These are phyloP conservation scores for Kickxella alabastrina DNA, from an alignment of 192 early-diverging fungal species.

Conservation along the genomic window DNA sequence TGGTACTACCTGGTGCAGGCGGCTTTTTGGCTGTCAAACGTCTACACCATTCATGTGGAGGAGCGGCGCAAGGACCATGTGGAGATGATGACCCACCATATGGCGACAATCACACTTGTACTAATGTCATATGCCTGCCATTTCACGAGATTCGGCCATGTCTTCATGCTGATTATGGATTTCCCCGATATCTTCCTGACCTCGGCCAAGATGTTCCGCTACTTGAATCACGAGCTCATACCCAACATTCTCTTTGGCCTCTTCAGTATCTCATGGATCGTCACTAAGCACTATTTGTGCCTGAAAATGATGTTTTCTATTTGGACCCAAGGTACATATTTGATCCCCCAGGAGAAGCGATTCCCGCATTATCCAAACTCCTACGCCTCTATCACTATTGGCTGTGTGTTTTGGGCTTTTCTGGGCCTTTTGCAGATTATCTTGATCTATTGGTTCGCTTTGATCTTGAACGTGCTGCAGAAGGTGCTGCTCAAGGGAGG, in stretches of 20 bases:
- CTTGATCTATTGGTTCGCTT: slow-evolving; percentile 72
- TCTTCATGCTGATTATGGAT: slow-evolving; percentile 53
- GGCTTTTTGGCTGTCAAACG: slow-evolving; percentile 50
- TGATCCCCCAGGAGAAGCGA: slow-evolving; percentile 53
- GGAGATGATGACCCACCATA: slow-evolving; percentile 54
- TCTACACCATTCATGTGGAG: slow-evolving; percentile 52
- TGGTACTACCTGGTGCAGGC: slow-evolving; percentile 51
- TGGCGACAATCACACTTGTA: slow-evolving; percentile 51
- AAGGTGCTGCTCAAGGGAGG: slow-evolving; percentile 59
- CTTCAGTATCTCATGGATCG: slow-evolving; percentile 73
- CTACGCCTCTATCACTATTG: slow-evolving; percentile 49
- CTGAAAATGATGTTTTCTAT: slow-evolving; percentile 64
- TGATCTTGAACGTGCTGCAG: slow-evolving; percentile 64
- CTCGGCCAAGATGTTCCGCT: slow-evolving; percentile 75
- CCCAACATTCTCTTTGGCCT: slow-evolving; percentile 71
- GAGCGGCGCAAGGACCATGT: slow-evolving; percentile 53
- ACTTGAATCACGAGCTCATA: slow-evolving; percentile 55
- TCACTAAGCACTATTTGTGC: slow-evolving; percentile 70
- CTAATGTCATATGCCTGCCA: slow-evolving; percentile 48
- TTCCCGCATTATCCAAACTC: slow-evolving; percentile 58
- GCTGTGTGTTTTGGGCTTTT: slow-evolving; percentile 53
- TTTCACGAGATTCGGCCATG: slow-evolving; percentile 55
- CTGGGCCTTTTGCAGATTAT: slow-evolving; percentile 63
- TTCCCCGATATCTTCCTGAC: slow-evolving; percentile 56
- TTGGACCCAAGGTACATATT: slow-evolving; percentile 48